These are phyloP conservation scores for Pyrenophora graminea DNA, from an alignment of 2,329 filamentous ascomycete genomes.

Conservation along the genomic window DNA sequence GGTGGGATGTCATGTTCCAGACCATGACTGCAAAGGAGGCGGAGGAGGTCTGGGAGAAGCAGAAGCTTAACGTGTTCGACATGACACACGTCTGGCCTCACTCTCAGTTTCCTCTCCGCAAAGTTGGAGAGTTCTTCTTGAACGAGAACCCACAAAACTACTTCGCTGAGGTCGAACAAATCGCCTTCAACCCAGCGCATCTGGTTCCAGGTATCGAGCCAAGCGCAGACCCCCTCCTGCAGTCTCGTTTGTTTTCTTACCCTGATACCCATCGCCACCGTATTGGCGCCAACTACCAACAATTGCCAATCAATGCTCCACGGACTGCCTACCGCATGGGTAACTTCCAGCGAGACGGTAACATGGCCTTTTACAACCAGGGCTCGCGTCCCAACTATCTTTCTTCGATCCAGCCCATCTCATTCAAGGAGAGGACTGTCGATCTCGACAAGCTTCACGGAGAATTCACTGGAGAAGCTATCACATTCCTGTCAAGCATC, in stretches of 20 bases:
- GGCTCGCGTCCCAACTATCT: slow-evolving; percentile 63
- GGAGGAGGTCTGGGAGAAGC: slow-evolving; percentile 57
- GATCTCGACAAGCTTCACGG: slow-evolving; percentile 57
- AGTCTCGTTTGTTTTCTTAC: slow-evolving; percentile 72
- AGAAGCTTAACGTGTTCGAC: slow-evolving; percentile 60
- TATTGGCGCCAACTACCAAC: slow-evolving; percentile 63
- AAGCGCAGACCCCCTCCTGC: slow-evolving; percentile 71
- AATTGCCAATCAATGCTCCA: slow-evolving; percentile 59
- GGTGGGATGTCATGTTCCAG: slow-evolving; percentile 57
- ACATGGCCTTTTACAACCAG: slow-evolving; percentile 71
- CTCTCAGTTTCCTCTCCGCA: slow-evolving; percentile 56
- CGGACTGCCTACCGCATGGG: slow-evolving; percentile 61
- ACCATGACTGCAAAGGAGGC: slow-evolving; percentile 59
- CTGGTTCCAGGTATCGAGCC: slow-evolving; percentile 70
- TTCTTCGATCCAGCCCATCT: slow-evolving; percentile 57
- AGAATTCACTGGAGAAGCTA: slow-evolving; percentile 54
- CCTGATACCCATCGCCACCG: slow-evolving; percentile 66
- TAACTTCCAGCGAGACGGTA: slow-evolving; percentile 74
- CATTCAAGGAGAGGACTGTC: slow-evolving; percentile 53
- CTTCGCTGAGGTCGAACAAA: slow-evolving; percentile 70
- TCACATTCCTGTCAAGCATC: slow-evolving; percentile 58
- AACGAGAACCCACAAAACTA: slow-evolving; percentile 64
- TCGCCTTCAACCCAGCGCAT: slow-evolving; percentile 70
- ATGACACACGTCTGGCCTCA: slow-evolving; percentile 61
- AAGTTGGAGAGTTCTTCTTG: slow-evolving; percentile 57